Conservation (phyloP, 441 rosid genomes). For the Melastoma candidum region DNA sequence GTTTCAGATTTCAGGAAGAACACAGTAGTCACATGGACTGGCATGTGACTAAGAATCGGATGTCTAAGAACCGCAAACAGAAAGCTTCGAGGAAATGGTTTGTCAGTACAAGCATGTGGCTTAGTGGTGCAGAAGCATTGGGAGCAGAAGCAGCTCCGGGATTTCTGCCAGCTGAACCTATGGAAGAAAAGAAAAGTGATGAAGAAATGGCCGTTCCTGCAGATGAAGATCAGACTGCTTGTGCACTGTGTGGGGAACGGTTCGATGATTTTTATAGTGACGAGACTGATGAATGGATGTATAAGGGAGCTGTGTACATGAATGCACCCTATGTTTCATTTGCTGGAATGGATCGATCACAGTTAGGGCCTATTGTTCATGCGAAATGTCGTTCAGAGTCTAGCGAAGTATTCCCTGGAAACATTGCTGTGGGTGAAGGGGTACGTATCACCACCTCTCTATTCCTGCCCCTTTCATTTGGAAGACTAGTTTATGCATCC, state of each 20-base stretch:
- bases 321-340: slow-evolving; percentile 52
- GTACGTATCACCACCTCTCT: slow-evolving; percentile 23
- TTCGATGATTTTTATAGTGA: slow-evolving; percentile 97
- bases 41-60: slow-evolving; percentile 97
- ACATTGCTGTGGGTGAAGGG: slow-evolving; percentile 39
- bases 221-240: slow-evolving; percentile 81
- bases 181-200: slow-evolving; percentile 71
- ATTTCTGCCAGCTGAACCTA: slow-evolving; percentile 61
- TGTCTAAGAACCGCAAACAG: slow-evolving; percentile 90
- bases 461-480: slow-evolving; percentile 5
- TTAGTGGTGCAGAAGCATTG: slow-evolving; percentile 95
- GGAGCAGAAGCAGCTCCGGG: slow-evolving; percentile 90
- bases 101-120: slow-evolving; percentile 95
- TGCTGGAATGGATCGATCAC: slow-evolving; percentile 63
- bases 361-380: slow-evolving; percentile 94
- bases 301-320: slow-evolving; percentile 90
- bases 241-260: slow-evolving; percentile 92
- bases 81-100: slow-evolving; percentile 95
- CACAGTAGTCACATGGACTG: slow-evolving; percentile 99
- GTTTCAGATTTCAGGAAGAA: slow-evolving; percentile 88
- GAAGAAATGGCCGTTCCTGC: slow-evolving; percentile 98
- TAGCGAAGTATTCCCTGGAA: slow-evolving; percentile 42
- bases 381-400: slow-evolving; percentile 92
- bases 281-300: slow-evolving; percentile 98
- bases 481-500: slow-evolving; percentile 2